Conservation (phyloP, 176 grass and related monocot species). For the Miscanthus lutarioriparius region DNA sequence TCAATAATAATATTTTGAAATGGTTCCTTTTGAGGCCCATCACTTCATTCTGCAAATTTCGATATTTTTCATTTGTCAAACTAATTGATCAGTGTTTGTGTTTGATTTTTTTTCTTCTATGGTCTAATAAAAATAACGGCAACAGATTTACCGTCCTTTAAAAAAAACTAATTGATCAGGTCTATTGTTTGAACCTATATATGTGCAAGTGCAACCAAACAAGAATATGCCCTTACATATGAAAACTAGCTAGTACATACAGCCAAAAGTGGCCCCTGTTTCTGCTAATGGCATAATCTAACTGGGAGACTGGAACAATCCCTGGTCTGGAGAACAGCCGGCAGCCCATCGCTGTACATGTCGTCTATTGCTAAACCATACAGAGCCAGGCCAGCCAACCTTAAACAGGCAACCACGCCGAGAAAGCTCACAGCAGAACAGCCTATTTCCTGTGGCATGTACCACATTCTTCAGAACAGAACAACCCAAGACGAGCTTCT, state of each 20-base stretch:
- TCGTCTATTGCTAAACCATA: slow-evolving; percentile 26
- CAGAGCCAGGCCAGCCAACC: slow-evolving; percentile 21
- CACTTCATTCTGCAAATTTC: too few species aligned
- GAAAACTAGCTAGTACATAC: not conserved
- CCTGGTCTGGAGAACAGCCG: slow-evolving; percentile 40
- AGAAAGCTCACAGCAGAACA: slow-evolving; percentile 29
- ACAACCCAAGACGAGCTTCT: slow-evolving; percentile 24
- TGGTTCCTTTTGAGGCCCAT: too few species aligned
- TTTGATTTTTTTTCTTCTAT: too few species aligned
- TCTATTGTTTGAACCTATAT: too few species aligned
- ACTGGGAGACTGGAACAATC: slow-evolving; percentile 19
- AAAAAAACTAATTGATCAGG: too few species aligned
- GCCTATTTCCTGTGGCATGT: slow-evolving; percentile 33
- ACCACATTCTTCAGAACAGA: slow-evolving; percentile 10
- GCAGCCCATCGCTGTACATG: slow-evolving; percentile 35
- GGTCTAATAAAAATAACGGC: too few species aligned
- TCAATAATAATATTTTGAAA: too few species aligned
- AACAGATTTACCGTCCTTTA: too few species aligned
- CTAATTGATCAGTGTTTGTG: too few species aligned
- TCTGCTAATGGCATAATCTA: slow-evolving; percentile 25
- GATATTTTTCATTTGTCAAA: too few species aligned
- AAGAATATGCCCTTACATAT: not conserved
- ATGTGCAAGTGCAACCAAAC: not conserved
- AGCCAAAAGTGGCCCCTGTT: not conserved
- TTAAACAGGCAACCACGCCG: slow-evolving; percentile 8